phyloP scores from a whole-genome alignment of 163 green algal genomes.

The Scenedesmus sp. region DNA sequence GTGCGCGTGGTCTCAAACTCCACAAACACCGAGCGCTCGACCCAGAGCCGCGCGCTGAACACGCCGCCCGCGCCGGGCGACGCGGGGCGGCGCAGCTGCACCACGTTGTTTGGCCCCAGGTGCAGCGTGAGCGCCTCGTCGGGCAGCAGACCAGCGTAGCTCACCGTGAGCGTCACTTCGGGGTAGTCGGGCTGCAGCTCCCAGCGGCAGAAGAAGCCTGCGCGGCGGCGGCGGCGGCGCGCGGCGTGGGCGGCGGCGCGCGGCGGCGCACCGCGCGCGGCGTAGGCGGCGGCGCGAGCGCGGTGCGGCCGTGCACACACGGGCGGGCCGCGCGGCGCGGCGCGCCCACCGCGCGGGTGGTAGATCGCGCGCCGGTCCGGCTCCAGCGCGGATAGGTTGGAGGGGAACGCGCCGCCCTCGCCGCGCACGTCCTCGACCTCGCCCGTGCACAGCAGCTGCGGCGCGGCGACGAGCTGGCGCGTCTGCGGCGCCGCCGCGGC shows the following conservation, averaged over 20 bases:
- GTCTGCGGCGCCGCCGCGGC: background rate
- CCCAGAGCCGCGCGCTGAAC: slow-evolving; percentile 13
- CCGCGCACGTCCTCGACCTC: slow-evolving; percentile 38
- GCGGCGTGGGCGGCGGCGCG: no score
- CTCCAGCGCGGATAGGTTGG: background rate
- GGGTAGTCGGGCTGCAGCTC: slow-evolving; percentile 32
- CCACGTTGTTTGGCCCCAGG: slow-evolving; percentile 9
- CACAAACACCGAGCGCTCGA: slow-evolving; percentile 16
- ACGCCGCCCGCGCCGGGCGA: background rate
- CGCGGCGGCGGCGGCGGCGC: no score
- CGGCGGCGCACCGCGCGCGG: no score
- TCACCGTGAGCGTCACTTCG: slow-evolving; percentile 16
- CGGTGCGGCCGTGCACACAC: no score
- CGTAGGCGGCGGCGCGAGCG: no score
- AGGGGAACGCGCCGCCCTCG: slow-evolving; percentile 25
- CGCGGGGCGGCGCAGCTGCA: background rate
- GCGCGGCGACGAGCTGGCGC: slow-evolving; percentile 4
- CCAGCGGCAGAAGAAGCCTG: slow-evolving; percentile 46
- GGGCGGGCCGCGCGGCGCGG: no score
- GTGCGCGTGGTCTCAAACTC: slow-evolving; percentile 30
- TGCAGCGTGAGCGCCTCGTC: slow-evolving; percentile 29
- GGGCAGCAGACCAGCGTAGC: slow-evolving; percentile 30
- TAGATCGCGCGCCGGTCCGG: background rate
- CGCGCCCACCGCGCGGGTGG: slow-evolving; percentile 26
- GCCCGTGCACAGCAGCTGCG: slow-evolving; percentile 43